Evolutionary conservation across 495 filamentous ascomycete species (phyloP), one percentile per base, ranked within the genome.

Genomic region (Elasticomyces elasticus): DNA sequence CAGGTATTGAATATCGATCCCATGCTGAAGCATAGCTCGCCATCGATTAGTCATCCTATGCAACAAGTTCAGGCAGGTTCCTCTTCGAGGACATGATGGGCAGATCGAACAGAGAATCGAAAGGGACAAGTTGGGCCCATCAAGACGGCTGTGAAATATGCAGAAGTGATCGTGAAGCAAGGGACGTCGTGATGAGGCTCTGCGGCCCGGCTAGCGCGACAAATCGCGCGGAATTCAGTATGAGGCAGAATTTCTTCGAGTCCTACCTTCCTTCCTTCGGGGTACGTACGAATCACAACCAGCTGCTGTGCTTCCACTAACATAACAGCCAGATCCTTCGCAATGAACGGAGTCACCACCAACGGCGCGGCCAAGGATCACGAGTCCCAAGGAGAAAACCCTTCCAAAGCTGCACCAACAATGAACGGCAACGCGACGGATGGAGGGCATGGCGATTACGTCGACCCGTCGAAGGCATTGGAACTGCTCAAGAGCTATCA

Each of bases 401-500:
- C 15, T 5, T 40, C 35, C 5, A 40, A 12, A 3, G 19, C 4
- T 15, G n/a, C n/a, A n/a, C 31, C n/a, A 46, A 88, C 69, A 82
- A 82, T 56, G 78, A 81, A 45, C 42, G 19, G 49, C 19, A 49
- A 49, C 10, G 44, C 5, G 5, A 35, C 25, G 23, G n/a, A 38
- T 33, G 44, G n/a, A 20, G 20, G n/a, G 9, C 28, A 54, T 9
- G 40, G 40, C 7, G 31, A 43, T 37, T 28, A 6, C 22, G 43
- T 54, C 59, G 80, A 86, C 69, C 73, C 75, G 64, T 74, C 75
- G 61, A 81, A 74, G 60, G 94, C 94, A 52, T 66, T 90, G 49
- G 82, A 94, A 67, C 73, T 89, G 41, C 76, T 96, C 61, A 73
- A 83, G 63, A 79, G 86, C 47, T 96, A 95, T 66, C 52, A 75